phyloP scores from a whole-genome alignment of 164 flowering plant genomes.

The Tetrastigma voinierianum region DNA sequence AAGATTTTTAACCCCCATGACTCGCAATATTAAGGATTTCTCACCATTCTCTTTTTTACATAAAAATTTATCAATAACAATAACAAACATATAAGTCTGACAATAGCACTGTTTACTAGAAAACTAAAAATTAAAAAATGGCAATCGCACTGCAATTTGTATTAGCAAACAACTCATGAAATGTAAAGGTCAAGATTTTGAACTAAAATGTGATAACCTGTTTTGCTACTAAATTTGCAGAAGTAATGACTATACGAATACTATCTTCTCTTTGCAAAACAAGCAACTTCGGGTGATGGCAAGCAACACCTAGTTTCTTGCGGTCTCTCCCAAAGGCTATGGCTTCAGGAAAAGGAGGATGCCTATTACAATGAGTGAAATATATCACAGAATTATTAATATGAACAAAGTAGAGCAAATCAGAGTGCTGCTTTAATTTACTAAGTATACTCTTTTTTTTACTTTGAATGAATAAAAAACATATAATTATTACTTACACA shows the following conservation, averaged over 20 bases:
- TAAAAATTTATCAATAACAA: no score
- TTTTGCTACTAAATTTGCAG: conserved; percentile 80
- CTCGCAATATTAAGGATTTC: no score
- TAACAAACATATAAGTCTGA: neutral
- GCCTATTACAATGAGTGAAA: conserved; percentile 34
- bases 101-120: neutral
- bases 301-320: conserved; percentile 76
- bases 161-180: neutral
- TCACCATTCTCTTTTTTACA: no score
- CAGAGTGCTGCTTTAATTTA: neutral
- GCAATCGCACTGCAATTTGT: no score
- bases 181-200: conserved; percentile 1
- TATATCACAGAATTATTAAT: conserved; percentile 3
- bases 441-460: neutral
- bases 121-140: no score
- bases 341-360: conserved; percentile 84
- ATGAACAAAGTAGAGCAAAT: neutral
- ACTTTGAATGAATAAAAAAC: neutral
- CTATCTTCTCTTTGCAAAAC: conserved; percentile 74
- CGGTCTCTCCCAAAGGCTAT: conserved; percentile 78
- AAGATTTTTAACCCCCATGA: no score
- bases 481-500: conserved; percentile 54
- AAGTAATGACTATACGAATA: conserved; percentile 72
- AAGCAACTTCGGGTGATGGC: conserved; percentile 93
- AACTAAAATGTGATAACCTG: conserved; percentile 49